Percentiles rank a stretch among this genome's conserved stretches.
These are phyloP conservation scores for Nepenthes alata DNA, from an alignment of 179 eudicot species.

Conservation along the genomic window DNA sequence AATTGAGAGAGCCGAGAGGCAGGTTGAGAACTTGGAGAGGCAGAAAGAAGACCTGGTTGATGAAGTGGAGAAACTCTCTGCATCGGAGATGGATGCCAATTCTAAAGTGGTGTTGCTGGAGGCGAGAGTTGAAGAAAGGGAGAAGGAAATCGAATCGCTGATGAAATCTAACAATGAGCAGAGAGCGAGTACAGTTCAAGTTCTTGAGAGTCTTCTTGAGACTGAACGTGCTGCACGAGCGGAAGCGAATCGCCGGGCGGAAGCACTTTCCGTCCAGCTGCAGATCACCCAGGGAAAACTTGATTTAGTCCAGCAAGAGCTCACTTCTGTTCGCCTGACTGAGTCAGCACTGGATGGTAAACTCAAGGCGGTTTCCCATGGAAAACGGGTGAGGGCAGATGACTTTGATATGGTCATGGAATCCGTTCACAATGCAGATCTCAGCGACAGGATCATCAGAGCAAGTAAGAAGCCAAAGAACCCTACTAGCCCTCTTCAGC, in stretches of 20 bases:
- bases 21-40: slow-evolving; percentile 50
- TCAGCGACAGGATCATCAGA: slow-evolving; percentile 24
- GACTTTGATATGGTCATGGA: slow-evolving; percentile 61
- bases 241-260: slow-evolving; percentile 81
- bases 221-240: slow-evolving; percentile 66
- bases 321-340: slow-evolving; percentile 57
- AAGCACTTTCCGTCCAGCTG: slow-evolving; percentile 67
- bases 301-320: slow-evolving; percentile 61
- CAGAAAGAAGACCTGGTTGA: slow-evolving; percentile 31
- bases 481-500: slow-evolving; percentile 38
- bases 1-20: slow-evolving; percentile 75
- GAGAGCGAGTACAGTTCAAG: slow-evolving; percentile 66
- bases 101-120: slow-evolving; percentile 63
- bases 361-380: slow-evolving; percentile 60
- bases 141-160: slow-evolving; percentile 70
- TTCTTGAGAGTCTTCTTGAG: slow-evolving; percentile 62
- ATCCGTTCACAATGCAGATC: slow-evolving; percentile 39
- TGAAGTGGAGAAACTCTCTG: slow-evolving; percentile 44
- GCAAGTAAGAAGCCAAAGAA: slow-evolving; percentile 59
- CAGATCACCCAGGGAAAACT: slow-evolving; percentile 78
- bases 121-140: slow-evolving; percentile 75
- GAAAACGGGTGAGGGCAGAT: slow-evolving; percentile 59
- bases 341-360: slow-evolving; percentile 68
- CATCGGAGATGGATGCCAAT: slow-evolving; percentile 55
- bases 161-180: slow-evolving; percentile 74